These are phyloP conservation scores for Puccinia triticina DNA, from an alignment of 1,284 basidiomycete species.

Conservation along the genomic window DNA sequence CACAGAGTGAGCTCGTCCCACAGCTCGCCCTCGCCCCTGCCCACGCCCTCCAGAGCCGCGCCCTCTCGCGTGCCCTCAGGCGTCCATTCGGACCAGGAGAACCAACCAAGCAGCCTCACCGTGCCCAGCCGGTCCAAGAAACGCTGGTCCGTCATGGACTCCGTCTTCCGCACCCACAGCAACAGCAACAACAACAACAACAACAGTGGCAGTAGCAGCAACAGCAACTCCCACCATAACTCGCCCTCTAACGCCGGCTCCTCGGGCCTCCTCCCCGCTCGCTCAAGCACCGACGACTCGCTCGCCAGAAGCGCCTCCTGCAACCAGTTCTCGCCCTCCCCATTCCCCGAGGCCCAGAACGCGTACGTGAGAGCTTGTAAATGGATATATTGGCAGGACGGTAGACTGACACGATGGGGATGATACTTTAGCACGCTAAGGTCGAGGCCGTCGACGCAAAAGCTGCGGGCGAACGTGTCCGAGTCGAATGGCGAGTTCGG, in stretches of 20 bases:
- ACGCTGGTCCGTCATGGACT: constrained; percentile 51
- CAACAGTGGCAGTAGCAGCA: neutral
- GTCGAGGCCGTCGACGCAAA: constrained; percentile 20
- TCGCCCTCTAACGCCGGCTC: neutral
- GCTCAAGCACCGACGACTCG: constrained; percentile 5
- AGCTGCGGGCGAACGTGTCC: constrained; percentile 12
- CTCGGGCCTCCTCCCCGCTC: neutral
- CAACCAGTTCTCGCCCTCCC: neutral
- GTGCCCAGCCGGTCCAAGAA: constrained; percentile 36
- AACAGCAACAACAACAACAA: neutral
- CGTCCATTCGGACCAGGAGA: constrained; percentile 30
- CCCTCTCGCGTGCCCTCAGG: constrained; percentile 5
- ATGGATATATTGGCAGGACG: too few relatives aligned
- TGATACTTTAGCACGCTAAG: constrained; percentile 1
- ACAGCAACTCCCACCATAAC: constrained; percentile 9
- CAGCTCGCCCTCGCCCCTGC: constrained; percentile 1
- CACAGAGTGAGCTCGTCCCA: neutral
- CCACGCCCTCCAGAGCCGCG: neutral
- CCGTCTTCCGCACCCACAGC: constrained; percentile 38
- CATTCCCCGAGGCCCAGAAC: neutral
- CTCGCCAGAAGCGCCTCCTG: constrained; percentile 19
- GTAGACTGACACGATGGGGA: too few relatives aligned
- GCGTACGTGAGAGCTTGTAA: neutral
- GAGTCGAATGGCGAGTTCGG: constrained; percentile 18
- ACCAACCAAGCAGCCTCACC: constrained; percentile 24